Percentiles rank a stretch among this genome's conserved stretches.
These are phyloP conservation scores for Camillea tinctor DNA, from an alignment of 2,329 filamentous ascomycete species.

Conservation along the genomic window DNA sequence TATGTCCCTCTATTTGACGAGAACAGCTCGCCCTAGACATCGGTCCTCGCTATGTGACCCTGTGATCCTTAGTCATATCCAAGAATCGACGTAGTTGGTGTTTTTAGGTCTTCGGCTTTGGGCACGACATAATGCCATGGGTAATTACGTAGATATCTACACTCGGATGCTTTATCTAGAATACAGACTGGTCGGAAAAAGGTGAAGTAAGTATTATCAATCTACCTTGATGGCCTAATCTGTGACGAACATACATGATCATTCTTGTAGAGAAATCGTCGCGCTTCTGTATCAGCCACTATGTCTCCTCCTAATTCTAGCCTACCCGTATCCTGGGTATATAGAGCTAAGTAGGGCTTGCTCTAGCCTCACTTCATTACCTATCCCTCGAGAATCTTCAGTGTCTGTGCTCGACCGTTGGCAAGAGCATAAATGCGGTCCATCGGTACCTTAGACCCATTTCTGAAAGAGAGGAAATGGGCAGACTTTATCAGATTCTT, in stretches of 20 bases:
- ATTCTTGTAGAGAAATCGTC: not conserved
- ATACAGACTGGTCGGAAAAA: not conserved
- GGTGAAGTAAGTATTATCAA: not conserved
- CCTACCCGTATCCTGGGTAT: too few relatives aligned
- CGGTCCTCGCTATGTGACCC: not conserved
- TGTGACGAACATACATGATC: not conserved
- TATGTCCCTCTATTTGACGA: too few relatives aligned
- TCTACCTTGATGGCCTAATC: not conserved
- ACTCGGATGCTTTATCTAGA: not conserved
- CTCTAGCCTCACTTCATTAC: too few relatives aligned
- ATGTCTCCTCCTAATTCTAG: too few relatives aligned
- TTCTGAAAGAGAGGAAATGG: conserved; percentile 35
- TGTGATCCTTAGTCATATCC: not conserved
- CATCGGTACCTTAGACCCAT: conserved; percentile 27
- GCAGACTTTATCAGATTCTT: conserved; percentile 47
- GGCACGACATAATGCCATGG: not conserved
- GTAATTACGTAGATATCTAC: not conserved
- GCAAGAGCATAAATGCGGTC: conserved; percentile 34
- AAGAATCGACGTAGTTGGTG: not conserved
- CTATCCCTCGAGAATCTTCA: conserved; percentile 7
- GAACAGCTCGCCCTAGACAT: too few relatives aligned
- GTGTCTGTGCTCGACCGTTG: conserved; percentile 28
- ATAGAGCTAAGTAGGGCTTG: too few relatives aligned
- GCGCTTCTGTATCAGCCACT: not conserved
- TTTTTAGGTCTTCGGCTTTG: not conserved